These are phyloP conservation scores for Pythium guiyangense DNA, from an alignment of 352 stramenopile genomes.

Conservation along the genomic window DNA sequence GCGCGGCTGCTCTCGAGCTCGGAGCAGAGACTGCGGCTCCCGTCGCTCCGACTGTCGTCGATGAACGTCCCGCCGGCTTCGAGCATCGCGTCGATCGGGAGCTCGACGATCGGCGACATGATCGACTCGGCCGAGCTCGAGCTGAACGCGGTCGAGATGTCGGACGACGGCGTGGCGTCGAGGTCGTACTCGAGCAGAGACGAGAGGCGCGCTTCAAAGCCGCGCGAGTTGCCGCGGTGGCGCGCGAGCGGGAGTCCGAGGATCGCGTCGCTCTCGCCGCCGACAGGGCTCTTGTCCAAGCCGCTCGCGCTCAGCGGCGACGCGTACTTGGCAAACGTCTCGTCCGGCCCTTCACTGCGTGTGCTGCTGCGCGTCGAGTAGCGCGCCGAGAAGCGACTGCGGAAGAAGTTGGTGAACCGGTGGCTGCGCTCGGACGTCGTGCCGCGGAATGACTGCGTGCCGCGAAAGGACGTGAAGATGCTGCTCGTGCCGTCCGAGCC, in stretches of 20 bases:
- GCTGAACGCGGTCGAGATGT: conserved; percentile 36
- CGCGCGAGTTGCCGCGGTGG: conserved; percentile 14
- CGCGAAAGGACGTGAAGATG: conserved; percentile 48
- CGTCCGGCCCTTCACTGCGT: conserved; percentile 17
- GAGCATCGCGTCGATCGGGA: conserved; percentile 43
- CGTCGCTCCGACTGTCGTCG: conserved; percentile 15
- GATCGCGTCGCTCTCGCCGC: conserved; percentile 25
- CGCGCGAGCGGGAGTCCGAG: conserved; percentile 15
- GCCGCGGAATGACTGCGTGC: conserved; percentile 22
- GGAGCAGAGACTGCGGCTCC: conserved; percentile 3
- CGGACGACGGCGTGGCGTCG: conserved; percentile 18
- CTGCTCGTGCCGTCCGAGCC: conserved; percentile 43
- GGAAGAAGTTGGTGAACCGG: conserved; percentile 67
- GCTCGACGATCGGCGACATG: conserved; percentile 48
- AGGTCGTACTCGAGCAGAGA: conserved; percentile 64
- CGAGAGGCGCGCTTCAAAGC: conserved; percentile 41
- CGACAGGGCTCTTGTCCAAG: conserved; percentile 1
- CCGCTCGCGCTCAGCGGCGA: conserved; percentile 31
- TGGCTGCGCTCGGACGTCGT: too few relatives aligned
- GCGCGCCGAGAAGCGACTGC: conserved; percentile 30
- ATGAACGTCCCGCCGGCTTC: conserved; percentile 37
- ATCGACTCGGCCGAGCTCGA: conserved; percentile 26
- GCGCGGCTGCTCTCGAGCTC: conserved; percentile 10
- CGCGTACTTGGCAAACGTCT: conserved; percentile 42
- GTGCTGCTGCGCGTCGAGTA: conserved; percentile 36